Conservation (phyloP, 2,329 filamentous ascomycete species). For the Paramyrothecium sp. region DNA sequence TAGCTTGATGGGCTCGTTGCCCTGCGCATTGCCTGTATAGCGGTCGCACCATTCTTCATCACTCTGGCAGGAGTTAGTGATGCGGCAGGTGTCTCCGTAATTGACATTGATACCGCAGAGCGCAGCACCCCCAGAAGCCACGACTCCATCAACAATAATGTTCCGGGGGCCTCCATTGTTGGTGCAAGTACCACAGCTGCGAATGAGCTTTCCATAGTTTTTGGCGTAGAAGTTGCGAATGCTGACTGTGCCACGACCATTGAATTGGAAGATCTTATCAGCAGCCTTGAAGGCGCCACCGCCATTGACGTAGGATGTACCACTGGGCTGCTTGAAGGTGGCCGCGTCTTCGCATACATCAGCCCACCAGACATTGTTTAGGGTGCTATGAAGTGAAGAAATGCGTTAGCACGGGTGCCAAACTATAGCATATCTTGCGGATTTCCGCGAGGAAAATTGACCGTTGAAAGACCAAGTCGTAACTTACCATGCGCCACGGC, state of each 20-base stretch:
- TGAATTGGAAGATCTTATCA: constrained; percentile 2
- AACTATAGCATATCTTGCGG: too few relatives aligned
- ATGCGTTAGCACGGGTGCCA: neutral
- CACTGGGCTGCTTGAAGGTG: neutral
- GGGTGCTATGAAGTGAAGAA: neutral
- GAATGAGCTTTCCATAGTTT: constrained; percentile 48
- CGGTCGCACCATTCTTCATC: neutral
- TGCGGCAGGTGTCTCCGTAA: neutral
- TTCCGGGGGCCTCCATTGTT: neutral
- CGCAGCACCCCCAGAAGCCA: neutral
- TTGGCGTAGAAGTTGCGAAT: constrained; percentile 3
- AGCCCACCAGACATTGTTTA: constrained; percentile 2
- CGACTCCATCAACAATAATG: neutral
- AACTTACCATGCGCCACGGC: neutral
- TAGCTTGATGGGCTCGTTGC: neutral
- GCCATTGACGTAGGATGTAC: neutral
- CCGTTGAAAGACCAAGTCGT: neutral
- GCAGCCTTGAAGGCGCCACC: constrained; percentile 1
- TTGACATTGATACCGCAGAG: constrained; percentile 1
- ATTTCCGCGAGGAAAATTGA: too few relatives aligned
- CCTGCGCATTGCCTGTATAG: neutral
- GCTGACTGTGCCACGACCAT: neutral
- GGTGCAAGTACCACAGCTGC: constrained; percentile 55
- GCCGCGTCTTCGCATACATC: neutral
- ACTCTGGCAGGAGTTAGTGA: neutral